Conservation (phyloP, 2,329 filamentous ascomycete species). For the Colletotrichum aenigma region DNA sequence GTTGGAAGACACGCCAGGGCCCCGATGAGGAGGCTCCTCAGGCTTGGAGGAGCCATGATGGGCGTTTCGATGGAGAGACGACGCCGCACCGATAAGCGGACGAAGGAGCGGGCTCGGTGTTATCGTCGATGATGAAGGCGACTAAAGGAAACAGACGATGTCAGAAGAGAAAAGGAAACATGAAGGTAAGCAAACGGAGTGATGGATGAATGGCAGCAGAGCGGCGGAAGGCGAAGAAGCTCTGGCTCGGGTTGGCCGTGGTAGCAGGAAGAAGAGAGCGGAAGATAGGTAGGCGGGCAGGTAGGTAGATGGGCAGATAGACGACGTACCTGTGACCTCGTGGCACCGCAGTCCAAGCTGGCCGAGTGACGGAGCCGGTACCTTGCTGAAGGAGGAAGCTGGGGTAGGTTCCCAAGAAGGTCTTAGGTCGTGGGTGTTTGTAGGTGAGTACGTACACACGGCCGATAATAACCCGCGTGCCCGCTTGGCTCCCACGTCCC, state of each 20-base stretch:
- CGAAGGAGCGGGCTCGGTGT: background rate
- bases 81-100: background rate
- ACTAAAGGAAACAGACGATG: background rate
- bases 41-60: slow-evolving; percentile 42
- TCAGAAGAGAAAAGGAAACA: background rate
- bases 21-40: slow-evolving; percentile 42
- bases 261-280: background rate
- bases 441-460: background rate
- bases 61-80: background rate
- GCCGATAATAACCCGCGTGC: slow-evolving; percentile 15
- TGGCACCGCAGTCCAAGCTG: background rate
- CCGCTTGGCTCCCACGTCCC: background rate
- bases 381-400: background rate
- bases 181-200: background rate
- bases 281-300: background rate
- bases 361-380: background rate
- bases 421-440: background rate
- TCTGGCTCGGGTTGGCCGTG: background rate
- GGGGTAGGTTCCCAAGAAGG: background rate
- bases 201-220: background rate
- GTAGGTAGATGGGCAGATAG: background rate
- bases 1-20: slow-evolving; percentile 44
- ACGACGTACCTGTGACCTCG: background rate
- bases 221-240: background rate
- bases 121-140: background rate